These are phyloP conservation scores for Lanmaoa pseudosensibilis DNA, from an alignment of 768 basidiomycete genomes.

Conservation along the genomic window DNA sequence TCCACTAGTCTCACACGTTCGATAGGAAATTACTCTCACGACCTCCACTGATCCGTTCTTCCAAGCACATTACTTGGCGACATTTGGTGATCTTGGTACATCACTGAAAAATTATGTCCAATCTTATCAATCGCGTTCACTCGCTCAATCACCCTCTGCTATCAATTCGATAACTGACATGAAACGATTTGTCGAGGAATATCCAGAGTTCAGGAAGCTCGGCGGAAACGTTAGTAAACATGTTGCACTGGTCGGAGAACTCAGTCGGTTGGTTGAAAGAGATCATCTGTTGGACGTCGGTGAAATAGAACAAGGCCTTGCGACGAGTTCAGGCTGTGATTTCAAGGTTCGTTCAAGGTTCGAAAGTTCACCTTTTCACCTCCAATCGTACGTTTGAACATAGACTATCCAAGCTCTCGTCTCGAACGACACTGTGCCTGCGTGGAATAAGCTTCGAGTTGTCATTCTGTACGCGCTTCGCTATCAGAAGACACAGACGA, in stretches of 20 bases:
- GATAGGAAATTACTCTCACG: slow-evolving; percentile 90
- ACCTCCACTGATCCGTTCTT: slow-evolving; percentile 93
- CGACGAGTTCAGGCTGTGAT: slow-evolving; percentile 89
- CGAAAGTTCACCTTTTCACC: not conserved
- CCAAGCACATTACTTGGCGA: slow-evolving; percentile 83
- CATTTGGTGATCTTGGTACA: slow-evolving; percentile 95
- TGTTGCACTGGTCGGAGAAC: slow-evolving; percentile 93
- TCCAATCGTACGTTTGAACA: not conserved
- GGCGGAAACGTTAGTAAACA: slow-evolving; percentile 99
- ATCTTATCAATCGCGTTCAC: slow-evolving; percentile 84
- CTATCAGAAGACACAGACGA: slow-evolving; percentile 87
- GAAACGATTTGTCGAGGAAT: slow-evolving; percentile 97
- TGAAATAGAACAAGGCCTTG: slow-evolving; percentile 95
- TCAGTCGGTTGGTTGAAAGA: slow-evolving; percentile 84
- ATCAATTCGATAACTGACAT: slow-evolving; percentile 96
- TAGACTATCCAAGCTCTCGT: slow-evolving; percentile 85
- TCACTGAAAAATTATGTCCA: slow-evolving; percentile 91
- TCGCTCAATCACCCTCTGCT: slow-evolving; percentile 69
- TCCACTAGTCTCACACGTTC: slow-evolving; percentile 14
- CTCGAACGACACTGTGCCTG: slow-evolving; percentile 60
- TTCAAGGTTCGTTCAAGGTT: slow-evolving; percentile 56
- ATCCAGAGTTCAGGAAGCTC: slow-evolving; percentile 94
- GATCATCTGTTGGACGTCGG: slow-evolving; percentile 87
- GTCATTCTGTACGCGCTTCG: slow-evolving; percentile 92
- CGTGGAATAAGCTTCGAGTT: slow-evolving; percentile 83